Evolutionary conservation across 1,139 yeast genomes (phyloP).

Genomic region (Geotrichum bryndzae): DNA sequence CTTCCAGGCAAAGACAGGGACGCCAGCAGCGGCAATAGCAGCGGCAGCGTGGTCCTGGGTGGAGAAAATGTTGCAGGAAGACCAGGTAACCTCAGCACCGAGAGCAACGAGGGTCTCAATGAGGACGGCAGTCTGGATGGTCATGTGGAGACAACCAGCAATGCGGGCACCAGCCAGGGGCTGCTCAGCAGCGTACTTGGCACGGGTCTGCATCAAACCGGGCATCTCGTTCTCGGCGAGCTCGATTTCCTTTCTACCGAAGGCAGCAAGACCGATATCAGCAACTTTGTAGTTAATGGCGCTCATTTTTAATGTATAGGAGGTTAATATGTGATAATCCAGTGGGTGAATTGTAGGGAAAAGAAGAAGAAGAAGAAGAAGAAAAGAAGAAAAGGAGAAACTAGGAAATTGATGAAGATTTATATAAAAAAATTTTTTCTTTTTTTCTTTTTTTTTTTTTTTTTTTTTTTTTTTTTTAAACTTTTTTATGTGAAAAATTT

Average conservation of each 20-base stretch:
- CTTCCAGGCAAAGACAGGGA: conserved; percentile 99
- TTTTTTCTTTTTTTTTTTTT: not conserved
- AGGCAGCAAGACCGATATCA: conserved; percentile 97
- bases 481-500: not conserved
- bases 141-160: conserved; percentile 99
- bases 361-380: conserved; percentile 3
- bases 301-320: conserved; percentile 21
- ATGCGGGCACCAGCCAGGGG: conserved; percentile 98
- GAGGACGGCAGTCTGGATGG: conserved; percentile 98
- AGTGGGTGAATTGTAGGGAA: not conserved
- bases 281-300: conserved; percentile 82
- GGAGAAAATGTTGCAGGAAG: conserved; percentile 98
- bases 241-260: conserved; percentile 99
- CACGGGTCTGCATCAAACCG: conserved; percentile 97
- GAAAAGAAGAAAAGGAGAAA: not conserved
- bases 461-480: not conserved
- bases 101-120: conserved; percentile 95
- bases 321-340: not conserved
- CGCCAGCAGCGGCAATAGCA: conserved; percentile 99
- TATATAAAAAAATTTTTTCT: not conserved
- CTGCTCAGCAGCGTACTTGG: conserved; percentile 83
- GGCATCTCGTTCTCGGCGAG: conserved; percentile 99
- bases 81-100: conserved; percentile 99
- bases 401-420: not conserved
- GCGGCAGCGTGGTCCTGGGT: conserved; percentile 99